Percentiles rank a stretch among this genome's conserved stretches.
Evolutionary conservation across 148 eudicot species (phyloP).

Genomic region (Diospyros lotus): DNA sequence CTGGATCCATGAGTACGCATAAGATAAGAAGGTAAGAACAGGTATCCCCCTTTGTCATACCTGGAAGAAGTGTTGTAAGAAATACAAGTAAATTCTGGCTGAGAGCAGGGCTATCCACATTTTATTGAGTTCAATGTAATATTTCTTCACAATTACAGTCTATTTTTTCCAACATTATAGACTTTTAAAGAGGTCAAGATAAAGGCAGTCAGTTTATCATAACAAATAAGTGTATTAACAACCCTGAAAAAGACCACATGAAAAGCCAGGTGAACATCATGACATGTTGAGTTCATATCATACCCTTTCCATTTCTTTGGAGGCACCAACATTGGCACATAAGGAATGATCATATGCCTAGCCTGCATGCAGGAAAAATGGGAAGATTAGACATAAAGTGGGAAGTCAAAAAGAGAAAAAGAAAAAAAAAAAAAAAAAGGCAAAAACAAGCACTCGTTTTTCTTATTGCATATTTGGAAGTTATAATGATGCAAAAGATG

Average conservation of each 20-base stretch:
- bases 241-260: not conserved
- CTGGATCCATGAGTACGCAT: constrained; percentile 90
- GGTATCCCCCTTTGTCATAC: constrained; percentile 82
- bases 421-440: not conserved
- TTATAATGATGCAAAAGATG: not conserved
- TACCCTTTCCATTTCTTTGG: constrained; percentile 90
- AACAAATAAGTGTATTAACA: no score
- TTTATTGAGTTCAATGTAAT: not conserved
- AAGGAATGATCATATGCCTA: constrained; percentile 69
- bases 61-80: constrained; percentile 29
- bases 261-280: not conserved
- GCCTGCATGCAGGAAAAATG: constrained; percentile 43
- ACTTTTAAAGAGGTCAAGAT: constrained; percentile 1
- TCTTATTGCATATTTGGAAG: not conserved
- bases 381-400: not conserved
- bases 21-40: constrained; percentile 78
- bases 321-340: constrained; percentile 91
- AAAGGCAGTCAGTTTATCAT: no score
- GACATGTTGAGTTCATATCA: constrained; percentile 1
- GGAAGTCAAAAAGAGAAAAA: not conserved
- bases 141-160: not conserved
- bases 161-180: not conserved
- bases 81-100: not conserved
- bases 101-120: not conserved
- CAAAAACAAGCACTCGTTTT: not conserved